Evolutionary conservation across 1,284 basidiomycete species (phyloP).

Genomic region (Rhodotorula sp.): DNA sequence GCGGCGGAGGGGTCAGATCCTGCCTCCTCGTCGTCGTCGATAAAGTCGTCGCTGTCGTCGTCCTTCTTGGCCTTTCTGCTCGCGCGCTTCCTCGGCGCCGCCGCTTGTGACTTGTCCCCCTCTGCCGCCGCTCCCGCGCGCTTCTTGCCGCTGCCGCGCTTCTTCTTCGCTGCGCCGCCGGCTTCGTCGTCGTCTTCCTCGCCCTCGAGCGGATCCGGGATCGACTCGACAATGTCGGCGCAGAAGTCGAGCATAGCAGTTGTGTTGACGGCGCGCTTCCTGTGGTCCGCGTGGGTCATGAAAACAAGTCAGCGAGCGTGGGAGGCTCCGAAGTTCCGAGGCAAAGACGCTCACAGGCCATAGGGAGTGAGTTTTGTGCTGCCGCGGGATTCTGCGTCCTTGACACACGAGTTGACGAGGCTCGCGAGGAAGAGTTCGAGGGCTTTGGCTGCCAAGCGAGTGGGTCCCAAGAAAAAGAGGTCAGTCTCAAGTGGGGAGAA

Average conservation of each 20-base stretch:
- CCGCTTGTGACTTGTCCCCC: conserved; percentile 25
- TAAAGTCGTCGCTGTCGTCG: conserved; percentile 25
- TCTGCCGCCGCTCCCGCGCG: conserved; percentile 46
- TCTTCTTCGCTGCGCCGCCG: conserved; percentile 53
- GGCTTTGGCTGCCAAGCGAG: conserved; percentile 73
- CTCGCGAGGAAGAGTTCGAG: conserved; percentile 89
- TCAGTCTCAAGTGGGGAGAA: neutral
- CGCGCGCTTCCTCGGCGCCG: conserved; percentile 45
- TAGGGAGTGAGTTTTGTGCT: conserved; percentile 90
- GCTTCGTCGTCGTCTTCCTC: conserved; percentile 57
- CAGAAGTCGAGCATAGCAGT: conserved; percentile 93
- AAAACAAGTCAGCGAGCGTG: neutral
- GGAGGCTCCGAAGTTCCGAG: neutral
- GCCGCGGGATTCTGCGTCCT: conserved; percentile 75
- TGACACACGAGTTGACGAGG: conserved; percentile 79
- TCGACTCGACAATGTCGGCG: conserved; percentile 85
- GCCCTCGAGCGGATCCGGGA: conserved; percentile 72
- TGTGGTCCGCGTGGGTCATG: conserved; percentile 49
- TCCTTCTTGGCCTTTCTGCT: conserved; percentile 9
- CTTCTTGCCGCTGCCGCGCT: conserved; percentile 40
- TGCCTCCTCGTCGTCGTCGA: conserved; percentile 11
- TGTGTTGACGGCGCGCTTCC: conserved; percentile 89
- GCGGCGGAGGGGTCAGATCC: neutral
- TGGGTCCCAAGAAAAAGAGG: neutral
- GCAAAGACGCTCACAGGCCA: conserved; percentile 71